Evolutionary conservation across 768 basidiomycete genomes (phyloP).

Genomic region (Tricholoma sp.): DNA sequence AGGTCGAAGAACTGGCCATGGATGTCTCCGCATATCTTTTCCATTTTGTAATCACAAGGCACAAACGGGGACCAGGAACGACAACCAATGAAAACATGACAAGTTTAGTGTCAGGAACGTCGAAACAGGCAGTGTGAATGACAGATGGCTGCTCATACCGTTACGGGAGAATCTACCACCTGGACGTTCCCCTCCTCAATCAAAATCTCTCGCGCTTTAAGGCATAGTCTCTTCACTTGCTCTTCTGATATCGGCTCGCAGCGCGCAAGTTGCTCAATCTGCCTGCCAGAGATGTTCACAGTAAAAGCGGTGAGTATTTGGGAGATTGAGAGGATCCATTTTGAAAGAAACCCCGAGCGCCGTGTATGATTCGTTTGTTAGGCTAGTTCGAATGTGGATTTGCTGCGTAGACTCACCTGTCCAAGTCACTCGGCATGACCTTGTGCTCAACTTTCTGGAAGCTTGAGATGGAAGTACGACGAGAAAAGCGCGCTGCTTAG

Average conservation of each 20-base stretch:
- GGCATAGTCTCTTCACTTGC: conserved; percentile 90
- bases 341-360: background rate
- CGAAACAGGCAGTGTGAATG: conserved; percentile 3
- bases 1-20: conserved; percentile 97
- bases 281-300: conserved; percentile 41
- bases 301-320: background rate
- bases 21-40: conserved; percentile 89
- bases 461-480: background rate
- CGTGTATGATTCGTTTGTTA: background rate
- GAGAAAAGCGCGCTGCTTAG: background rate
- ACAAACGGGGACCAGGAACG: background rate
- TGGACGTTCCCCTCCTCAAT: conserved; percentile 99
- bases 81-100: conserved; percentile 13
- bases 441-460: background rate
- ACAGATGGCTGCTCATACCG: conserved; percentile 49
- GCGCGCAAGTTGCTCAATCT: conserved; percentile 89
- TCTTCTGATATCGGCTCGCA: conserved; percentile 96
- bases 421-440: conserved; percentile 21
- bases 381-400: background rate
- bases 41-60: background rate
- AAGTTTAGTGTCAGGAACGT: conserved; percentile 5
- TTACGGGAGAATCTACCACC: conserved; percentile 87
- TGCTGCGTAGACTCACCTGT: conserved; percentile 12
- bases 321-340: background rate
- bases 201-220: conserved; percentile 93